Base-by-base conservation (phyloP, 305 asterid genomes). In the Solanum hybrid region DNA sequence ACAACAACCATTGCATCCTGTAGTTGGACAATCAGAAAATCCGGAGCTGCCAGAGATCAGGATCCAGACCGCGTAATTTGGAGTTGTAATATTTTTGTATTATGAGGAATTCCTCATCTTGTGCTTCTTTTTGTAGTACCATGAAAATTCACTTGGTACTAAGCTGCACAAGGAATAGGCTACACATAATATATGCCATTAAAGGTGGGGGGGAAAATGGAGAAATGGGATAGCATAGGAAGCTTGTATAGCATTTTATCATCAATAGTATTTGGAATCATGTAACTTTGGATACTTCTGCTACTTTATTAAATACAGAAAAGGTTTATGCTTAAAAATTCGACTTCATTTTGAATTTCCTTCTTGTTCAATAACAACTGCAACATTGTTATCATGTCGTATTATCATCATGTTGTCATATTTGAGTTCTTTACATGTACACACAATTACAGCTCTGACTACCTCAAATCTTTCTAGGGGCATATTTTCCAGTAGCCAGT, bases 21-120 rank as follows among this genome's bases (percentile, higher is more conserved):
- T 92, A 7, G 89, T 79, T 20, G 92, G 68, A 73, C 70, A 88
- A 29, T 90, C 90, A 34, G 93, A 91, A 79, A 89, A 29, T 89
- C 34, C 34, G 15, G 88, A 91, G 91, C 93, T 83, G 61, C 93
- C 84, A 15, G 94, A 92, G 72, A 90, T 34, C 41, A 61, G 89
- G 89, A 78, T 89, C 83, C 94, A 87, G 88, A 89, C 83, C 33
- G 90, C 76, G 24, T 91, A 57, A 87, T 22, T 85, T 87, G 20
- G 84, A 88, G 11, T 37, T 4, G n/a, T 32, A 57, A 82, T 22
- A 51, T 5, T 31, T 51, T 84, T 84, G 88, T 84, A 51, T 31
- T 6, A 45, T 84, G 76, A 57, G 41, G 88, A 51, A 57, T 6
- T 51, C 22, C 32, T 84, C 37, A 31, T 17, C 45, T 84, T 51